These are phyloP conservation scores for Magnusiomyces magnusii DNA, from an alignment of 1,139 yeast genomes.

Conservation along the genomic window DNA sequence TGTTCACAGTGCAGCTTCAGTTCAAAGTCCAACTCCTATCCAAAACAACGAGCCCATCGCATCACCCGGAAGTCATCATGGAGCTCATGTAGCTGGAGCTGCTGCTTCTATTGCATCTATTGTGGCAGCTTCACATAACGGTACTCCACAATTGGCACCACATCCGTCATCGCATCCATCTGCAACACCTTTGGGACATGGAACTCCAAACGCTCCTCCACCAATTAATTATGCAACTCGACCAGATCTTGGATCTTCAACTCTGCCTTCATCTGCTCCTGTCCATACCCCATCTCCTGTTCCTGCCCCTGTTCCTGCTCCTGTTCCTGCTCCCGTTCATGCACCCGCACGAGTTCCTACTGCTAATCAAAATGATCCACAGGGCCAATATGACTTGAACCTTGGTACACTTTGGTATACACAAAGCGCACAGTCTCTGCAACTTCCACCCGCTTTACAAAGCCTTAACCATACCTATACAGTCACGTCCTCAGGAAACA, in stretches of 20 bases:
- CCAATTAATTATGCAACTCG: neutral
- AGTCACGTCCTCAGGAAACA: slow-evolving; percentile 16
- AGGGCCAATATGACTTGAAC: slow-evolving; percentile 22
- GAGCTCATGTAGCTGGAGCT: no score
- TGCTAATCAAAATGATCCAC: slow-evolving; percentile 5
- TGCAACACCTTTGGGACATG: no score
- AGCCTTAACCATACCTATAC: slow-evolving; percentile 21
- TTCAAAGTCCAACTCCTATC: no score
- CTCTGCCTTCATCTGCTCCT: no score
- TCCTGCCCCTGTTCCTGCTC: neutral
- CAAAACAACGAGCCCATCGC: no score
- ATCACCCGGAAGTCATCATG: no score
- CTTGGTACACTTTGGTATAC: slow-evolving; percentile 26
- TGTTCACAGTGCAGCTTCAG: no score
- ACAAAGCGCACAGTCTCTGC: slow-evolving; percentile 19
- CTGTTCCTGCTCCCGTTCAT: slow-evolving; percentile 2
- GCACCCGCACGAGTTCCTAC: neutral
- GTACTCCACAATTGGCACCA: no score
- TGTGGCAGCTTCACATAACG: no score
- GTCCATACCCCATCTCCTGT: no score
- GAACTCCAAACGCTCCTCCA: neutral
- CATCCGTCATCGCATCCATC: no score
- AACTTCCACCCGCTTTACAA: slow-evolving; percentile 25
- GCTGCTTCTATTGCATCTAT: neutral
- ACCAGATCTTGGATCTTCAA: neutral